phyloP scores from a whole-genome alignment of 2,329 filamentous ascomycete species.

The Teratosphaeria nubilosa region DNA sequence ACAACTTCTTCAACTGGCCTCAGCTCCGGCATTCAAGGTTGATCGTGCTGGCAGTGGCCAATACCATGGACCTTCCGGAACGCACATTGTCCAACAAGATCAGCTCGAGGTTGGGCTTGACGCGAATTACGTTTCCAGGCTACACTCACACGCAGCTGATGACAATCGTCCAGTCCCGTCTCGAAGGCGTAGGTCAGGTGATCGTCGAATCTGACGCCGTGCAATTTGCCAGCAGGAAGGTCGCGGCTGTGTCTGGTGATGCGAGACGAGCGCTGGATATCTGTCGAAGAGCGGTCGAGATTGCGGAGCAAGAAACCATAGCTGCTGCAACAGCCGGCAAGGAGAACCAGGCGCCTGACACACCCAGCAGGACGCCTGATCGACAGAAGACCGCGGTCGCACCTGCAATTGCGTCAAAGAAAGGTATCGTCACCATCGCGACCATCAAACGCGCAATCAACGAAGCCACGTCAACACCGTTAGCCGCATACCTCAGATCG shows the following conservation, averaged over 20 bases:
- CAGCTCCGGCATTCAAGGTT: slow-evolving; percentile 80
- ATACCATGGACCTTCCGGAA: slow-evolving; percentile 97
- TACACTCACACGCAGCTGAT: slow-evolving; percentile 97
- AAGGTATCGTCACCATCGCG: slow-evolving; percentile 69
- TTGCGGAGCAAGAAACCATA: slow-evolving; percentile 64
- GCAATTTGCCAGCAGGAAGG: slow-evolving; percentile 92
- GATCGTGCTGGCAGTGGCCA: slow-evolving; percentile 93
- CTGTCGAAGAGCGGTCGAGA: slow-evolving; percentile 85
- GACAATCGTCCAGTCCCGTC: slow-evolving; percentile 90
- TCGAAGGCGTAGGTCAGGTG: slow-evolving; percentile 70
- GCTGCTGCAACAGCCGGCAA: slow-evolving; percentile 11
- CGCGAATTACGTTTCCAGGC: slow-evolving; percentile 90
- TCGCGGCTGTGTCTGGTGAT: slow-evolving; percentile 91
- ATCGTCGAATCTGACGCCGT: slow-evolving; percentile 89
- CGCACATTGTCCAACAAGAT: slow-evolving; percentile 97
- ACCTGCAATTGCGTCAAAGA: slow-evolving; percentile 19
- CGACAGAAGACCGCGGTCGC: slow-evolving; percentile 26
- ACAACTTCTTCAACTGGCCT: slow-evolving; percentile 99
- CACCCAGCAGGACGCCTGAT: slow-evolving; percentile 50
- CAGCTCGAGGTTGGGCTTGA: slow-evolving; percentile 72
- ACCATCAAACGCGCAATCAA: slow-evolving; percentile 91
- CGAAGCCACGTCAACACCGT: slow-evolving; percentile 83
- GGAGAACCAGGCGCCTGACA: slow-evolving; percentile 39
- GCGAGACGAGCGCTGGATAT: slow-evolving; percentile 89
- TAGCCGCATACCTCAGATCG: slow-evolving; percentile 78